Percentiles rank a stretch among this genome's conserved stretches.
Evolutionary conservation across 2,329 filamentous ascomycete species (phyloP).

Genomic region (Ceratocystis diversiconidia): DNA sequence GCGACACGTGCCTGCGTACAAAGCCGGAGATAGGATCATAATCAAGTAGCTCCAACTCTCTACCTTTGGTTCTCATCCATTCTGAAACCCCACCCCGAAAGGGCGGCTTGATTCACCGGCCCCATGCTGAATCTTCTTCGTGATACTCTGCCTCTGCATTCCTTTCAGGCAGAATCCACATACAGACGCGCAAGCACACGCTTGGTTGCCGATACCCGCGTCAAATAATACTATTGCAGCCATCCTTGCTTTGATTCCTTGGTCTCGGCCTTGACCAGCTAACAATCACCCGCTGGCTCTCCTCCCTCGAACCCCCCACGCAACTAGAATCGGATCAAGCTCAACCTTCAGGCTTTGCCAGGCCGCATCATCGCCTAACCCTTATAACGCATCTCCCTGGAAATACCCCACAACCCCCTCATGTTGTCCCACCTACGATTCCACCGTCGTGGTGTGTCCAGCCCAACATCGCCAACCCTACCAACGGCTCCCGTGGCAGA

Average conservation of each 20-base stretch:
- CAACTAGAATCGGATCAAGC: not conserved
- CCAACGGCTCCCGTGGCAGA: constrained; percentile 19
- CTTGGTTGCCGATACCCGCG: not conserved
- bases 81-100: not conserved
- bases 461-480: constrained; percentile 39
- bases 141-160: not conserved
- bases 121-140: not conserved
- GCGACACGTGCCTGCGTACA: not conserved
- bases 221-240: not conserved
- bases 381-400: not conserved
- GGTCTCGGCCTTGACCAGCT: not conserved
- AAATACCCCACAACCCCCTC: not conserved
- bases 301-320: not conserved
- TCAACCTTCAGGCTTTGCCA: not conserved
- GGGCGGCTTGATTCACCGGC: constrained; percentile 3
- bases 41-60: not conserved
- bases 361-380: not conserved
- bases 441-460: constrained; percentile 42
- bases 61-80: not conserved
- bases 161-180: not conserved
- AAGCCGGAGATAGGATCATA: not conserved
- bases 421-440: constrained; percentile 45
- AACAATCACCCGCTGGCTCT: not conserved
- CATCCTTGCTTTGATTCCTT: not conserved
- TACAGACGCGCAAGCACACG: not conserved